phyloP scores from a whole-genome alignment of 257 asterid species.

The Plantago elongata region DNA sequence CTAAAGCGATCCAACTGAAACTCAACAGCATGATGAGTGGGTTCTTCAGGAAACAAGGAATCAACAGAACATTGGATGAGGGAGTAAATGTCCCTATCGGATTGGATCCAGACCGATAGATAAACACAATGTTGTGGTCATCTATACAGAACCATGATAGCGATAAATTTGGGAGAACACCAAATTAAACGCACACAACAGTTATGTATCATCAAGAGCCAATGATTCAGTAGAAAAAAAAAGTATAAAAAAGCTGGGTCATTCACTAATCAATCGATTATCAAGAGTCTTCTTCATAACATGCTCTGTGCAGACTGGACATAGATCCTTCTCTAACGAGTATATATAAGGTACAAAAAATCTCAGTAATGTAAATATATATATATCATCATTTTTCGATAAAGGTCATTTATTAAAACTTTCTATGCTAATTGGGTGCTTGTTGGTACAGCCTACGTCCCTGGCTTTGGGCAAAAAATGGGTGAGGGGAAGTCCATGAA shows the following conservation, averaged over 20 bases:
- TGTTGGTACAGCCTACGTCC: slow-evolving; percentile 37
- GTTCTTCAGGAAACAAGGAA: too few species aligned
- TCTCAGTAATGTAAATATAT: slow-evolving; percentile 9
- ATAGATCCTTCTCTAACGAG: slow-evolving; percentile 11
- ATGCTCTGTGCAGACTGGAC: slow-evolving; percentile 26
- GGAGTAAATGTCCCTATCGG: too few species aligned
- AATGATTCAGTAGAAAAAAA: too few species aligned
- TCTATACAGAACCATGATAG: too few species aligned
- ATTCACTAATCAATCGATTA: slow-evolving; percentile 29
- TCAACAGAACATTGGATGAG: too few species aligned
- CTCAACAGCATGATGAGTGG: too few species aligned
- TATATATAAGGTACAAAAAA: slow-evolving; percentile 9
- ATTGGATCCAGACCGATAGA: too few species aligned
- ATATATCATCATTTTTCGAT: slow-evolving; percentile 16
- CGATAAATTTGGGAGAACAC: too few species aligned
- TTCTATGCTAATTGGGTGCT: slow-evolving; percentile 30
- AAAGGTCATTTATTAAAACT: slow-evolving; percentile 39
- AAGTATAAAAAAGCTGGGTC: slow-evolving; percentile 12
- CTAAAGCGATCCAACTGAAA: too few species aligned
- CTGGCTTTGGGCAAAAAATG: slow-evolving; percentile 30
- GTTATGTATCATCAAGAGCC: too few species aligned
- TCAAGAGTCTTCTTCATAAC: slow-evolving; percentile 28
- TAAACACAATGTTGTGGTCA: too few species aligned
- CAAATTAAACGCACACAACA: too few species aligned
- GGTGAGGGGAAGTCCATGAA: slow-evolving; percentile 27